A percentile compares a stretch with the other conserved stretches of the same genome.
Conservation (phyloP, 345 rosid species). For the Leavenworthia alabamica region DNA sequence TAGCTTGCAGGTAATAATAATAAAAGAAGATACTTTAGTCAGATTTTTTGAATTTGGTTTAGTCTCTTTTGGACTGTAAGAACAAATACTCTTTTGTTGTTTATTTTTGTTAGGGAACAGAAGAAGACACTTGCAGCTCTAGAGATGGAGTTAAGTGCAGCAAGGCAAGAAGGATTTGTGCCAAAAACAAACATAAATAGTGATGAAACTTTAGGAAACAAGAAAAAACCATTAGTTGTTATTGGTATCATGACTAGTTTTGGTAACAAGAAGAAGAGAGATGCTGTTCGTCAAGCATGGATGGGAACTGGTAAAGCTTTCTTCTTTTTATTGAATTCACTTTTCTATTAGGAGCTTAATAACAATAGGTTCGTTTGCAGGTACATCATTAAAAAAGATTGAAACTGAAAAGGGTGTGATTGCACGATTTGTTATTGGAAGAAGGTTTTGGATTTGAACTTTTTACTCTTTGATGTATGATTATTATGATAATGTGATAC, state of each 20-base stretch:
- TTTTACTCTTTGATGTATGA: constrained; percentile 1
- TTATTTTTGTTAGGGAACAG: constrained; percentile 59
- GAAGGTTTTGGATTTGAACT: constrained; percentile 50
- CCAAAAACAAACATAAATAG: constrained; percentile 33
- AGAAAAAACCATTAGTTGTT: constrained; percentile 62
- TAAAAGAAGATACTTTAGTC: not conserved
- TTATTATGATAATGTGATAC: not conserved
- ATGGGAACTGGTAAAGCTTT: constrained; percentile 59
- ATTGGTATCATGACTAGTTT: constrained; percentile 67
- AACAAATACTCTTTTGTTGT: constrained; percentile 7
- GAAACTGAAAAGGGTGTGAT: constrained; percentile 73
- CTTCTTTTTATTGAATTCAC: not conserved
- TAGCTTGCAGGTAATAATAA: constrained; percentile 63
- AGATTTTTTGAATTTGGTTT: not conserved
- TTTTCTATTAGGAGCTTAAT: constrained; percentile 7
- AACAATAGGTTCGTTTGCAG: constrained; percentile 28
- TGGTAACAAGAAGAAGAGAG: constrained; percentile 69
- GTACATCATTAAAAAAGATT: constrained; percentile 46
- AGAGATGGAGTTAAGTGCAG: constrained; percentile 62
- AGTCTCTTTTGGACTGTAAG: not conserved
- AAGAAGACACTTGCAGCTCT: constrained; percentile 63
- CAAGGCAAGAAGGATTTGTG: constrained; percentile 59
- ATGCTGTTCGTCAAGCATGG: constrained; percentile 90
- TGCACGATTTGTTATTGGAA: constrained; percentile 77
- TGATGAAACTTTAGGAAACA: constrained; percentile 28